Evolutionary conservation across 371 early-diverging fungal species (phyloP), one percentile per base, ranked within the genome.

Genomic region (Dinochytrium kinnereticum): DNA sequence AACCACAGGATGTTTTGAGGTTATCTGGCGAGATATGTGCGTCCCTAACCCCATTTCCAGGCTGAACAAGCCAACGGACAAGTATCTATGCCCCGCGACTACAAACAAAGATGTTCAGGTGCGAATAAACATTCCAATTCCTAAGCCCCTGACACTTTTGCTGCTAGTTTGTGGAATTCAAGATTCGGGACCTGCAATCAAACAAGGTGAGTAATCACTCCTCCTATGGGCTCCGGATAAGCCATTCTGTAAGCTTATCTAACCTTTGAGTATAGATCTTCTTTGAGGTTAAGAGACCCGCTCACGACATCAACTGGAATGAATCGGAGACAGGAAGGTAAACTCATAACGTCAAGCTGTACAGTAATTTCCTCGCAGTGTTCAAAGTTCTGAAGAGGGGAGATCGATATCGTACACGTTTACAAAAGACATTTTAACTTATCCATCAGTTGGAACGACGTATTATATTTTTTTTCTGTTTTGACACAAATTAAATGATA

Each of bases 331-430:
- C 51, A 61, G 69, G 49, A 39, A 40, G 68, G 74, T 67, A 44
- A 40, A 50, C 28, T 49, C 24, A n/a, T 17, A 33, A 40, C 19
- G 19, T 10, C 21, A 36, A 10, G 39, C 15, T 19, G n/a, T 31
- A 64, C 26, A 1, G 28, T 51, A 7, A 37, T 19, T 64, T 28
- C 39, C 28, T 28, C 24, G 21, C 38, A 64, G 49, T 21, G 31
- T 71, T 50, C 51, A 15, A 17, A 78, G 72, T 15, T 59, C 53
- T 1, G 75, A 78, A 21, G 79, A 75, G 28, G 50, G 64, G 30
- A 69, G 80, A 13, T 59, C 76, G 21, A 76, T 81, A n/a, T 21
- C 38, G n/a, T 85, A 85, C 75, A 70, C 50, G 15, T 82, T 85
- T 51, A 74, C 75, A 3, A 68, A 74, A 15, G 72, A 72, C n/a